Conservation (phyloP, 805 yeast species). For the Lipomyces oligophaga region DNA sequence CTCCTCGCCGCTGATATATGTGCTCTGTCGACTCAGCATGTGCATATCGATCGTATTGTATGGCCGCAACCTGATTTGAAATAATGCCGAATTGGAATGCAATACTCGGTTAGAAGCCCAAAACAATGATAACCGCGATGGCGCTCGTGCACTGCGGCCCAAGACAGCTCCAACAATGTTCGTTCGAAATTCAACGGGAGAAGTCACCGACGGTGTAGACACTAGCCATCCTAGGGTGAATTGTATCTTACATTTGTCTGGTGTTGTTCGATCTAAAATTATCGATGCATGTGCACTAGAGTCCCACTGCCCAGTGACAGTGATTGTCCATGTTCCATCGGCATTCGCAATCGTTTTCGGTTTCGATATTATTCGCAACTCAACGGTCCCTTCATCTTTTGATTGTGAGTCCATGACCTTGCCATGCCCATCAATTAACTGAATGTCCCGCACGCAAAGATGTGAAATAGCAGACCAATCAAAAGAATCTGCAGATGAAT, state of each 20-base stretch:
- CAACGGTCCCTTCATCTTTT: slow-evolving; percentile 18
- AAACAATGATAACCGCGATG: slow-evolving; percentile 18
- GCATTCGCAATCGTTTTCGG: slow-evolving; percentile 26
- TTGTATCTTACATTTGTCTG: slow-evolving; percentile 17
- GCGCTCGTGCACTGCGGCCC: slow-evolving; percentile 14
- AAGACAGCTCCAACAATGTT: slow-evolving; percentile 19
- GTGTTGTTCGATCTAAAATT: slow-evolving; percentile 24
- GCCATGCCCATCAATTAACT: slow-evolving; percentile 4
- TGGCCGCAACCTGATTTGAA: slow-evolving; percentile 19
- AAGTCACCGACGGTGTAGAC: slow-evolving; percentile 15
- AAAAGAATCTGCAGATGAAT: slow-evolving; percentile 26
- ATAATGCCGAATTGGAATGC: slow-evolving; percentile 20
- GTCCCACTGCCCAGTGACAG: slow-evolving; percentile 30
- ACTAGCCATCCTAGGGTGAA: slow-evolving; percentile 26
- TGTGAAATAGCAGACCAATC: slow-evolving; percentile 23
- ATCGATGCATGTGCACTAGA: slow-evolving; percentile 27
- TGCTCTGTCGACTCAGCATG: slow-evolving; percentile 7
- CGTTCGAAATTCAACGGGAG: slow-evolving; percentile 21
- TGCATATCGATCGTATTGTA: slow-evolving; percentile 9
- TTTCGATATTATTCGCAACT: slow-evolving; percentile 11
- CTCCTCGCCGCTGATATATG: slow-evolving; percentile 24
- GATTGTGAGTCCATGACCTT: slow-evolving; percentile 6
- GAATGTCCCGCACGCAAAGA: slow-evolving; percentile 10
- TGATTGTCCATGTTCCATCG: slow-evolving; percentile 29
- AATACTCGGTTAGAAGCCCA: slow-evolving; percentile 8